Percentiles rank a stretch among this genome's conserved stretches.
Evolutionary conservation across 306 rosid species (phyloP).

Genomic region (Macrotyloma uniflorum): DNA sequence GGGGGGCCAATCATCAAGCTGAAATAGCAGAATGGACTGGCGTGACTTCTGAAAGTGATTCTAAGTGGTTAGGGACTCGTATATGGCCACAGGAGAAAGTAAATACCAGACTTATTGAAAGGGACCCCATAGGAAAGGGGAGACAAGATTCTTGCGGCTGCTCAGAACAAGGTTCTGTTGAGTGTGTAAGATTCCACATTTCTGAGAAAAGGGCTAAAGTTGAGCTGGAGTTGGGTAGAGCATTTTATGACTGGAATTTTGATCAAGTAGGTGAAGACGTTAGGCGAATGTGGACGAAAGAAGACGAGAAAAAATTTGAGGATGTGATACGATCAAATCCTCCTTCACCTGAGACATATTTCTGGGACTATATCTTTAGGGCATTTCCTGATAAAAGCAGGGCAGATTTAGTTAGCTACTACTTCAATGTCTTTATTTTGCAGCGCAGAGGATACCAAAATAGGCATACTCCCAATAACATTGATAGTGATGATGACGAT

Average conservation of each 20-base stretch:
- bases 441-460: constrained; percentile 77
- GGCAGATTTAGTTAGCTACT: constrained; percentile 78
- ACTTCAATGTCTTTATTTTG: constrained; percentile 79
- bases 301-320: constrained; percentile 64
- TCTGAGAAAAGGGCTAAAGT: constrained; percentile 64
- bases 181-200: constrained; percentile 72
- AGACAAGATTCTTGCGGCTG: constrained; percentile 83
- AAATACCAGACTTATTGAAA: constrained; percentile 55
- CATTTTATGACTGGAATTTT: constrained; percentile 66
- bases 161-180: constrained; percentile 53
- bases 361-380: constrained; percentile 57
- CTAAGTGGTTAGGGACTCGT: constrained; percentile 75
- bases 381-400: constrained; percentile 67
- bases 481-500: constrained; percentile 73
- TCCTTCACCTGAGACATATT: constrained; percentile 42
- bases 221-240: constrained; percentile 66
- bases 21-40: constrained; percentile 68
- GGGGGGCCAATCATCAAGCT: constrained; percentile 69
- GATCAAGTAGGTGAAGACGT: constrained; percentile 73
- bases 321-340: constrained; percentile 52
- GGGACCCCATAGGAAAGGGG: constrained; percentile 88
- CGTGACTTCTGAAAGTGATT: constrained; percentile 54
- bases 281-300: constrained; percentile 52
- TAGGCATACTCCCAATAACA: constrained; percentile 62
- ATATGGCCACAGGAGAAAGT: constrained; percentile 63